These are phyloP conservation scores for Tuber magnatum DNA, from an alignment of 495 filamentous ascomycete species.

Conservation along the genomic window DNA sequence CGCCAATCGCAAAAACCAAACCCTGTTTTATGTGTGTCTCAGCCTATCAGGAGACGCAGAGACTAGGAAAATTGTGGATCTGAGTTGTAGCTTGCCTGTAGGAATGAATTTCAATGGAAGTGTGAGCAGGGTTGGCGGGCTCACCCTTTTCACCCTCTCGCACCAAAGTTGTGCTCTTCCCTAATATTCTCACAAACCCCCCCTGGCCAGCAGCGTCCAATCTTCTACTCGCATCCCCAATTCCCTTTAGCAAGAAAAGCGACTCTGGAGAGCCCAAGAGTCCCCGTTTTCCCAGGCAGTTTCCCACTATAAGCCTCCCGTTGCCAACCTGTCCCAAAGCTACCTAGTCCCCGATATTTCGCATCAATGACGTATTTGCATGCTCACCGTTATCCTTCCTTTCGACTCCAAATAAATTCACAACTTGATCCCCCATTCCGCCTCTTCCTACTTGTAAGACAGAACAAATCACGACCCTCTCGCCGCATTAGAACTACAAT, in stretches of 20 bases:
- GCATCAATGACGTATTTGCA: conserved; percentile 17
- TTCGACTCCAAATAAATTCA: conserved; percentile 27
- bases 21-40: too few species aligned
- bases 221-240: background rate
- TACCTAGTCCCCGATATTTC: conserved; percentile 14
- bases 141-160: too few species aligned
- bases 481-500: background rate
- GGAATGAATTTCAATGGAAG: too few species aligned
- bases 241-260: conserved; percentile 1
- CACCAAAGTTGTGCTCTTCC: background rate
- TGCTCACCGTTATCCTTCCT: conserved; percentile 23
- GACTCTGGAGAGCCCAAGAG: background rate
- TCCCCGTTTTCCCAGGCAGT: background rate
- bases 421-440: conserved; percentile 3
- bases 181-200: background rate
- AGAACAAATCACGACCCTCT: background rate
- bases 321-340: conserved; percentile 24
- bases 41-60: too few species aligned
- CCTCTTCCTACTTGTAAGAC: background rate
- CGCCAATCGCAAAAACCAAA: too few species aligned
- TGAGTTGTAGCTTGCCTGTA: too few species aligned
- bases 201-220: background rate
- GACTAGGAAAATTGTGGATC: too few species aligned
- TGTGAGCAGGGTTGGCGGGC: too few species aligned
- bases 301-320: background rate